Evolutionary conservation across 768 basidiomycete species (phyloP).

Genomic region (Steccherinum ochraceum): DNA sequence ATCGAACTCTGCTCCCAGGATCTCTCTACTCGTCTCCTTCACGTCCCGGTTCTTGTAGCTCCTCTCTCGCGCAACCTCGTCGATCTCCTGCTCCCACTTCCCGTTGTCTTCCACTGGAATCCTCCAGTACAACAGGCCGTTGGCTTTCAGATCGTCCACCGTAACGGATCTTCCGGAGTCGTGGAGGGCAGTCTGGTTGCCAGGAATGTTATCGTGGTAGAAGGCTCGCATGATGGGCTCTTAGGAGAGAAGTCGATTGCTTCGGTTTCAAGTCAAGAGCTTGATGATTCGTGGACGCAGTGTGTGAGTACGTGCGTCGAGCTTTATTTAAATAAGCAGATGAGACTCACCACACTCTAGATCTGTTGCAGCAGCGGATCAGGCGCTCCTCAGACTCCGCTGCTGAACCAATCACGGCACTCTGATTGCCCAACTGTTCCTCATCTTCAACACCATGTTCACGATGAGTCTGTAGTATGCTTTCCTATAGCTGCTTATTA

Average conservation of each 20-base stretch:
- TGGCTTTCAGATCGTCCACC: constrained; percentile 36
- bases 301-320: no score
- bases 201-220: constrained; percentile 67
- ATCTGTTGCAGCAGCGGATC: no score
- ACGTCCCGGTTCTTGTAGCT: constrained; percentile 82
- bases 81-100: constrained; percentile 44
- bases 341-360: no score
- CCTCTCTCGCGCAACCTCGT: constrained; percentile 58
- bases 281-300: no score
- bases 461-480: no score
- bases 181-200: constrained; percentile 80
- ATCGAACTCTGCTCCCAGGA: constrained; percentile 80
- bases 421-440: no score
- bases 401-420: no score
- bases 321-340: no score
- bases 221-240: constrained; percentile 55
- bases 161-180: constrained; percentile 58
- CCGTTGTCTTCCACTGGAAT: constrained; percentile 51
- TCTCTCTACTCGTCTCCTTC: constrained; percentile 72
- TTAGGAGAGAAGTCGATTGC: neutral
- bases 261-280: no score
- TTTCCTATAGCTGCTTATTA: no score
- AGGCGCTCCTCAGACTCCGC: no score
- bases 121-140: constrained; percentile 64
- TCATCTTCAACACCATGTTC: no score